These are phyloP conservation scores for Ophiostoma populinum DNA, from an alignment of 2,329 filamentous ascomycete species.

Conservation along the genomic window DNA sequence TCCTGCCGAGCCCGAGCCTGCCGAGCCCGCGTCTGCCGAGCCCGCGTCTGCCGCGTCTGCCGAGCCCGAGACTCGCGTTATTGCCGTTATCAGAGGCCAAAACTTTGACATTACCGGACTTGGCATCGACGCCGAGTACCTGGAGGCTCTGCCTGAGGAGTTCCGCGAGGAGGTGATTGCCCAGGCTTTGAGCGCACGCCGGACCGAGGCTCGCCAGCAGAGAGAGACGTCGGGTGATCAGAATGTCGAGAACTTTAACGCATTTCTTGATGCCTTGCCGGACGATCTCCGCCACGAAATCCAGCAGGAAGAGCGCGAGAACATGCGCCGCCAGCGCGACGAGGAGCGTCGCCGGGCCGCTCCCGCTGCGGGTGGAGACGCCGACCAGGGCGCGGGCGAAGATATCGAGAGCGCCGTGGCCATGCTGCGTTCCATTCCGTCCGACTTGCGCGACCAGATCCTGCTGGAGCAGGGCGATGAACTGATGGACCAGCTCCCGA, in stretches of 20 bases:
- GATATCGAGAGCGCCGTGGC: conserved; percentile 80
- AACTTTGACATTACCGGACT: conserved; percentile 87
- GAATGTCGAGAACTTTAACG: conserved; percentile 63
- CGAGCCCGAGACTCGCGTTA: conserved; percentile 34
- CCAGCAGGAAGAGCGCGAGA: conserved; percentile 74
- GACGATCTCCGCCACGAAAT: conserved; percentile 82
- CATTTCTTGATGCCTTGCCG: conserved; percentile 85
- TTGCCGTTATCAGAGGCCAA: conserved; percentile 69
- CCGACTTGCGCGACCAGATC: conserved; percentile 67
- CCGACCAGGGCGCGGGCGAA: conserved; percentile 13
- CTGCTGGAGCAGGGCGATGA: conserved; percentile 86
- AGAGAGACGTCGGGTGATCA: conserved; percentile 50
- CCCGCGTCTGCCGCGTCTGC: not conserved
- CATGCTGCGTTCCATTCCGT: conserved; percentile 80
- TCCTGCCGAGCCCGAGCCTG: conserved; percentile 16
- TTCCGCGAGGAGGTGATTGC: conserved; percentile 92
- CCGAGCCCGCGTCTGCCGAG: conserved; percentile 23
- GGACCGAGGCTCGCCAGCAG: conserved; percentile 56
- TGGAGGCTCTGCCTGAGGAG: conserved; percentile 94
- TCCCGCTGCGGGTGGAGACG: not conserved
- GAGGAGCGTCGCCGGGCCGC: conserved; percentile 46
- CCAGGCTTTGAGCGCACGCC: conserved; percentile 67
- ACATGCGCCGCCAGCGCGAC: conserved; percentile 75
- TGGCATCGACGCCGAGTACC: conserved; percentile 85
- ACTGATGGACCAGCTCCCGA: conserved; percentile 65